A percentile compares a stretch with the other conserved stretches of the same genome.
These are phyloP conservation scores for Hymenoscyphus fraxineus DNA, from an alignment of 2,329 filamentous ascomycete genomes.

Conservation along the genomic window DNA sequence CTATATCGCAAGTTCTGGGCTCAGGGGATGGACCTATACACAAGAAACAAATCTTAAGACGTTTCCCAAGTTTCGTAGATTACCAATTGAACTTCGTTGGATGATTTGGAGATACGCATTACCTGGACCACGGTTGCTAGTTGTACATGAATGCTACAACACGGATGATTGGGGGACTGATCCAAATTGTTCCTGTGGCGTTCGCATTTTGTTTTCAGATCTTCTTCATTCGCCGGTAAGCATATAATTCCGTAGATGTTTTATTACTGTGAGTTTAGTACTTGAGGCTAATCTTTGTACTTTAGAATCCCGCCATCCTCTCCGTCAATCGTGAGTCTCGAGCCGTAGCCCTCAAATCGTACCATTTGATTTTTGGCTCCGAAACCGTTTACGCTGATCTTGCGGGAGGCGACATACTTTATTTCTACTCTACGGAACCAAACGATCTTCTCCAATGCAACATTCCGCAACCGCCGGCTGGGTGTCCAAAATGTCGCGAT, in stretches of 20 bases:
- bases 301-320: constrained; percentile 1
- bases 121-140: background rate
- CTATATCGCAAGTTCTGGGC: background rate
- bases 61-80: background rate
- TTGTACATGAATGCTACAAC: background rate
- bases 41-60: constrained; percentile 1
- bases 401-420: constrained; percentile 1
- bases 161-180: background rate
- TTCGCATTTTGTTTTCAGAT: background rate
- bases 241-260: background rate
- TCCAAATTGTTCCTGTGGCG: background rate
- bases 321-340: background rate
- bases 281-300: background rate
- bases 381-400: constrained; percentile 2
- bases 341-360: background rate
- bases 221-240: background rate
- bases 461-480: background rate
- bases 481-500: background rate
- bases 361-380: constrained; percentile 2
- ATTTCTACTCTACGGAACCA: background rate
- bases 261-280: background rate
- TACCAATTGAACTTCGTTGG: background rate
- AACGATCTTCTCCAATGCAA: too few species aligned
- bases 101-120: background rate
- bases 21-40: background rate